phyloP scores from a whole-genome alignment of 192 early-diverging fungal genomes.

The Umbelopsis vinacea region DNA sequence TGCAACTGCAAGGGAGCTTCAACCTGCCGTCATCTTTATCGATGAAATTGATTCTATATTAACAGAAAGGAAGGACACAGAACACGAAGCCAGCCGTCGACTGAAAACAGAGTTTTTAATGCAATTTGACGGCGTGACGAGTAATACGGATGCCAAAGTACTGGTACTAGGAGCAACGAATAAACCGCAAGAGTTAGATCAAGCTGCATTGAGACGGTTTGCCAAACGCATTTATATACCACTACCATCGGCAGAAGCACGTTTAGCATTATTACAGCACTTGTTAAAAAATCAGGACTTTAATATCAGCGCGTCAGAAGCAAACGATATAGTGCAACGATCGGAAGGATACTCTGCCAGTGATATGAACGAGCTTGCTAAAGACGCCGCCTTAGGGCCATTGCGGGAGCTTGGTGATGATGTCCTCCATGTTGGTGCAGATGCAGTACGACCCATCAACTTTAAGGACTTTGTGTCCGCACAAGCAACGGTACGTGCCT shows the following conservation, averaged over 20 bases:
- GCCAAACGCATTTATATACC: constrained; percentile 82
- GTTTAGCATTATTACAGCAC: constrained; percentile 65
- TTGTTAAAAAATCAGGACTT: constrained; percentile 64
- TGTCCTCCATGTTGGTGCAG: constrained; percentile 56
- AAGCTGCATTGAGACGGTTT: constrained; percentile 81
- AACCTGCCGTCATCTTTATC: constrained; percentile 90
- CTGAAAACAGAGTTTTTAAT: constrained; percentile 96
- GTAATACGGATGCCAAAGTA: constrained; percentile 1
- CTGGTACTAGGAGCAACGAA: constrained; percentile 28
- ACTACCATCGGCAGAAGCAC: constrained; percentile 75
- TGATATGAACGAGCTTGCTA: constrained; percentile 24
- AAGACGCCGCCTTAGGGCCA: constrained; percentile 57
- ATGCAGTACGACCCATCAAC: constrained; percentile 75
- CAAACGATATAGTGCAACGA: constrained; percentile 61
- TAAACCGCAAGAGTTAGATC: constrained; percentile 90
- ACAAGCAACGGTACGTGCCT: constrained; percentile 60
- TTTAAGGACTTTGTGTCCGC: constrained; percentile 80
- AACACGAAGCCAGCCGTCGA: constrained; percentile 83
- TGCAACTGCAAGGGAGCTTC: constrained; percentile 84
- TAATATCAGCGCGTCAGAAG: constrained; percentile 58
- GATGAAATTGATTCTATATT: constrained; percentile 95
- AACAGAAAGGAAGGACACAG: constrained; percentile 87
- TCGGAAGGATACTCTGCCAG: constrained; percentile 59
- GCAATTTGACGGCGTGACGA: constrained; percentile 53
- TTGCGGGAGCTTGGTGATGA: constrained; percentile 47